Evolutionary conservation across 495 filamentous ascomycete genomes (phyloP), one percentile per base, ranked within the genome.

Genomic region (Endocarpon pusillum): DNA sequence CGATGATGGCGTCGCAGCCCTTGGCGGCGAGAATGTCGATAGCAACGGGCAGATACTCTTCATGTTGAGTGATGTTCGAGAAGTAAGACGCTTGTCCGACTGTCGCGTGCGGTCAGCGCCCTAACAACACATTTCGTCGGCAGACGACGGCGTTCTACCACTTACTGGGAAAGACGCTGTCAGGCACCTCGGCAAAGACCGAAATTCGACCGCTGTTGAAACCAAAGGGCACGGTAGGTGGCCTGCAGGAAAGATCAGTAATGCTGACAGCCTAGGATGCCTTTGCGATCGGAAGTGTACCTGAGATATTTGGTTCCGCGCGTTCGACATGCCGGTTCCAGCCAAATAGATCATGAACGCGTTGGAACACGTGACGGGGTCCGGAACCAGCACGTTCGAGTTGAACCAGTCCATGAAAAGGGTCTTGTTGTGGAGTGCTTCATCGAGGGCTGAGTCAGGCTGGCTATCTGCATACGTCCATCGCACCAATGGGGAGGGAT

Each of bases 1-100:
- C 68, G 28, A 78, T 45, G 51, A 78, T 55, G 0, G 63, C 57
- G 51, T 80, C 75, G 38, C 75, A 78, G 0, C 72, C 73, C 30
- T 64, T 63, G 2, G 70, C 66, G 2, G 65, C 71, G 46, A 73
- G 49, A 22, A 80, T 54, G 37, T 66, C 59, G 14, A 77, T 59
- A 0, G 62, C 62, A 0, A 80, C 72, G 1, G 73, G 73, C 21
- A 76, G 40, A 20, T 57, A 55, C 50, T 78, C 74, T 18, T 49
- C 52, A 30, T 68, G 54, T 1, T 59, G 32, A 0, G 68, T 69
- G 34, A 76, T 61, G 3, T 52, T 62, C 3, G 62, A 69, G 37
- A 59, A 55, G 32, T 67, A 66, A 1, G 55, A 35, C 4, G 65
- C 58, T 42, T 73, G 52, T 1, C 73, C 70, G 10, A 78, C 44